Evolutionary conservation across 805 yeast species (phyloP), one percentile per base, ranked within the genome.

Genomic region (Candida jianshihensis): DNA sequence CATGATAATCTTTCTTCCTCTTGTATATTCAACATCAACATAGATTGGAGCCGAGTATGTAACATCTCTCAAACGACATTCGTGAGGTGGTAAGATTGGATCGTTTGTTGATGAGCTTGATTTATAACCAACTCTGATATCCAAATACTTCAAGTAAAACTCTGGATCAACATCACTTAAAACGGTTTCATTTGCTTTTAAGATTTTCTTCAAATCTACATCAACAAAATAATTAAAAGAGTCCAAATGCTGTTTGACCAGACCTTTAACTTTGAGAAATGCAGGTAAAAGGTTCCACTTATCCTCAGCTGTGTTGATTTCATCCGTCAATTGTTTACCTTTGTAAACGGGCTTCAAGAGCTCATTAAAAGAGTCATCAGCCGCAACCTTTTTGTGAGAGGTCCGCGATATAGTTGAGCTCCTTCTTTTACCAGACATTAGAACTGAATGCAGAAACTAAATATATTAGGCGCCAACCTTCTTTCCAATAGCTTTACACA

Each of bases 271-370:
- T 54, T 88, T 87, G 44, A 92, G 66, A 55, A 92, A 92, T 1
- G 98, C 98, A 0, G 99, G 99, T 28, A 92, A 64, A 32, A 92
- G 68, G 49, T 92, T 84, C 99, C 99, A 92, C 59, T 92, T 92
- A 61, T 92, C 99, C 49, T 86, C 86, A 10, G 95, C 92, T 0
- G 96, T 87, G 48, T 77, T 77, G 54, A 92, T 81, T 45, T 84
- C 84, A 63, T 92, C 99, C 2, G 95, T 76, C 41, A 92, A 60
- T 36, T 71, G 69, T 59, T 87, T 90, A 13, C 99, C 98, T 54
- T 79, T 81, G 61, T 85, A 92, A 14, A 73, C 71, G 10, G 94
- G 90, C 53, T 85, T 71, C 38, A 92, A 62, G 24, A 90, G 70
- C 33, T 86, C 92, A 52, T 73, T 76, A 58, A 88, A 85, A 4